These are phyloP conservation scores for Annona cherimola DNA, from an alignment of 164 flowering plant species.

Conservation along the genomic window DNA sequence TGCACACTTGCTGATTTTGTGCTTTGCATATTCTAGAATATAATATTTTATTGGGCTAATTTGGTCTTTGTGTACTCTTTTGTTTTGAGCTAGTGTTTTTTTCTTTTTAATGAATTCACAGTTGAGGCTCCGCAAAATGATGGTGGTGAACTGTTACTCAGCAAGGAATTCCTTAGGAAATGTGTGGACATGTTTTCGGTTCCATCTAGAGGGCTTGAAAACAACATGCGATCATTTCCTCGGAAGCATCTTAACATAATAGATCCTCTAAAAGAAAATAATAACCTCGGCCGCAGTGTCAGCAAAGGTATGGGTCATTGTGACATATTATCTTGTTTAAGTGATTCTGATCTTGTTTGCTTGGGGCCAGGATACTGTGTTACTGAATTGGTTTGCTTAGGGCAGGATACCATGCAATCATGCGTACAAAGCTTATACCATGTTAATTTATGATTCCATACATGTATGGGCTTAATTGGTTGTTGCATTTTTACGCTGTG, in stretches of 20 bases:
- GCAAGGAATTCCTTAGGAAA: constrained; percentile 48
- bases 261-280: constrained; percentile 76
- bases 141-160: constrained; percentile 52
- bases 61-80: constrained; percentile 2
- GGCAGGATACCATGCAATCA: no score
- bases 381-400: no score
- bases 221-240: constrained; percentile 39
- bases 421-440: no score
- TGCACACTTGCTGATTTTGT: not conserved
- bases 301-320: constrained; percentile 45
- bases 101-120: constrained; percentile 27
- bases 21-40: not conserved
- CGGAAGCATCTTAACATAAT: constrained; percentile 77
- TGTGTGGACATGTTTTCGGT: constrained; percentile 55
- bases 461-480: no score
- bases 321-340: not conserved
- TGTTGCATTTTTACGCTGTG: no score
- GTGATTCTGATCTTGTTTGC: not conserved
- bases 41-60: no score
- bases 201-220: constrained; percentile 54
- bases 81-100: constrained; percentile 1
- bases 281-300: constrained; percentile 91
- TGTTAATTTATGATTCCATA: no score
- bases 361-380: not conserved
- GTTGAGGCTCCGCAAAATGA: constrained; percentile 62